phyloP scores from a whole-genome alignment of 331 rosid species.

The Dryas integrifolia region DNA sequence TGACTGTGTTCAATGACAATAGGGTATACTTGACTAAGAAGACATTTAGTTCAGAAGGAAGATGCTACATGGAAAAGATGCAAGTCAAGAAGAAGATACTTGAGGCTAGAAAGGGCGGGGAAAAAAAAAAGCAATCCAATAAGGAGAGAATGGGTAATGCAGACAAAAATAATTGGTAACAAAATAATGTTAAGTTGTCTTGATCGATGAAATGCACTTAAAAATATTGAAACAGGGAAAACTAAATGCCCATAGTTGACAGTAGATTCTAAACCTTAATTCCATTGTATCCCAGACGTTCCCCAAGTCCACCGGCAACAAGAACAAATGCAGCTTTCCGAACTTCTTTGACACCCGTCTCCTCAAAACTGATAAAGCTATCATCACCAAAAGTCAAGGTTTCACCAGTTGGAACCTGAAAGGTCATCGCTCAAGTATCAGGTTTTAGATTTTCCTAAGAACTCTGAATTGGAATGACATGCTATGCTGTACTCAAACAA shows the following conservation, averaged over 20 bases:
- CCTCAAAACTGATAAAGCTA: constrained; percentile 68
- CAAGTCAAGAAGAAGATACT: neutral
- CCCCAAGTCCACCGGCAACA: constrained; percentile 99
- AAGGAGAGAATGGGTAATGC: neutral
- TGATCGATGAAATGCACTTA: neutral
- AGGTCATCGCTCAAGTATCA: constrained; percentile 23
- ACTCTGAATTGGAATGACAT: too few species aligned
- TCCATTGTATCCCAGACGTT: constrained; percentile 93
- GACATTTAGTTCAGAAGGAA: constrained; percentile 11
- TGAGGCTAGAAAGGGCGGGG: neutral
- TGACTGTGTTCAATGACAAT: constrained; percentile 10
- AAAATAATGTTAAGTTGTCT: neutral
- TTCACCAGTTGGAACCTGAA: constrained; percentile 91
- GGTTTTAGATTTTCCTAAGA: neutral
- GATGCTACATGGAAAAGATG: neutral
- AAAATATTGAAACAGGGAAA: neutral
- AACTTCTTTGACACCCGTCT: constrained; percentile 67
- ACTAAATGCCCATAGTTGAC: neutral
- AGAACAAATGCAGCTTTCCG: constrained; percentile 87
- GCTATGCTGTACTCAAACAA: too few species aligned
- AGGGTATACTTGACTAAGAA: neutral
- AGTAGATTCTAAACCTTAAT: constrained; percentile 54
- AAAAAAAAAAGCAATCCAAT: neutral
- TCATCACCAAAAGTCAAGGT: constrained; percentile 64
- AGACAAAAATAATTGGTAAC: neutral